phyloP scores from a whole-genome alignment of 371 early-diverging fungal species.

The Mucor saturninus region DNA sequence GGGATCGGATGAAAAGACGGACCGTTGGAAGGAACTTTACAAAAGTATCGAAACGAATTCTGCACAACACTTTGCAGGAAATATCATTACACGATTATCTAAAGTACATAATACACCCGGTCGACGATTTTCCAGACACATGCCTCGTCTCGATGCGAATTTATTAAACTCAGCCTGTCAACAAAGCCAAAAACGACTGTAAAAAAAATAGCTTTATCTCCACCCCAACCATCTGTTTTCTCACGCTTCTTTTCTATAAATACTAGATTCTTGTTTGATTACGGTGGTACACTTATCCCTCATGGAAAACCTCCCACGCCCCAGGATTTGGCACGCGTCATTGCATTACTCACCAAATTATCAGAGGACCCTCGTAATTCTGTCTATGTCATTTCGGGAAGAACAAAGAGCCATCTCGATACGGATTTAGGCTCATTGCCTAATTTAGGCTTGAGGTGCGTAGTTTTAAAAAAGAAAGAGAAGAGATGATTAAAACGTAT shows the following conservation, averaged over 20 bases:
- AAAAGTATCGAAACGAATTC: conserved; percentile 79
- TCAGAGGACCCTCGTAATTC: conserved; percentile 72
- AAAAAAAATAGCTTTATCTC: conserved; percentile 33
- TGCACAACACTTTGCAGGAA: conserved; percentile 64
- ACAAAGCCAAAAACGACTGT: conserved; percentile 60
- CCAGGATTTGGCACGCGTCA: conserved; percentile 33
- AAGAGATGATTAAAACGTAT: too few species aligned
- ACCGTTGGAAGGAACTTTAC: conserved; percentile 38
- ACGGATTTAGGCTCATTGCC: conserved; percentile 72
- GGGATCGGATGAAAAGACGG: conserved; percentile 64
- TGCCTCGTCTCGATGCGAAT: conserved; percentile 60
- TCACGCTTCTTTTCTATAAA: not conserved
- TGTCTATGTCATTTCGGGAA: conserved; percentile 85
- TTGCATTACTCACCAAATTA: conserved; percentile 60
- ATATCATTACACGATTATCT: conserved; percentile 13
- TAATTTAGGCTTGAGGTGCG: conserved; percentile 74
- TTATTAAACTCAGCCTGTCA: conserved; percentile 51
- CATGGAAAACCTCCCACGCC: conserved; percentile 61
- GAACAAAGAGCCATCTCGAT: conserved; percentile 77
- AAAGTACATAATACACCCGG: conserved; percentile 61
- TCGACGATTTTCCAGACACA: conserved; percentile 60
- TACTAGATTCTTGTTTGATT: conserved; percentile 74
- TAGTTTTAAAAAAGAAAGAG: too few species aligned
- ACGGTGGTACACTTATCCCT: conserved; percentile 85
- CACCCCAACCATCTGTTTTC: not conserved